A percentile compares a stretch with the other conserved stretches of the same genome.
Evolutionary conservation across 306 rosid genomes (phyloP).

Genomic region (Rubus parviflorus): DNA sequence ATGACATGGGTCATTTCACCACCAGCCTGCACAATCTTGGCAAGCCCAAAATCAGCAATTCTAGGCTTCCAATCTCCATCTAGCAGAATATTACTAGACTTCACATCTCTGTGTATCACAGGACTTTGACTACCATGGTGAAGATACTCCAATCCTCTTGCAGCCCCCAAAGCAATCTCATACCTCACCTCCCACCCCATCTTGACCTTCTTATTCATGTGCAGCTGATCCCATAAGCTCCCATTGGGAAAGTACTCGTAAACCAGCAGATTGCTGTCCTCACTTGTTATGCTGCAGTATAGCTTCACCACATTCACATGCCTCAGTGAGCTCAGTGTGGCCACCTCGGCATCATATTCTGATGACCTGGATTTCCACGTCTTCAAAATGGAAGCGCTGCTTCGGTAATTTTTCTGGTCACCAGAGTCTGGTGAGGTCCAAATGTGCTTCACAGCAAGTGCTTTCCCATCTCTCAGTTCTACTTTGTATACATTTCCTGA

Average conservation of each 20-base stretch:
- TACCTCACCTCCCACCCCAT: conserved; percentile 83
- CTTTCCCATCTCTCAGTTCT: conserved; percentile 49
- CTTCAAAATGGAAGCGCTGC: conserved; percentile 60
- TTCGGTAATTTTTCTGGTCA: conserved; percentile 36
- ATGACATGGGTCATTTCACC: conserved; percentile 67
- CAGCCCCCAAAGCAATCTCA: conserved; percentile 82
- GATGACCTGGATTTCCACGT: conserved; percentile 36
- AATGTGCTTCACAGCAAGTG: conserved; percentile 79
- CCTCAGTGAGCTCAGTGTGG: conserved; percentile 76
- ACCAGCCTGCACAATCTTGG: conserved; percentile 68
- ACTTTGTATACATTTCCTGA: conserved; percentile 85
- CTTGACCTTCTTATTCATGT: conserved; percentile 45
- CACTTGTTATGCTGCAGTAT: conserved; percentile 84
- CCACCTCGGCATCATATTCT: conserved; percentile 82
- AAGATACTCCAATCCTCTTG: conserved; percentile 82
- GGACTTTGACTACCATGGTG: conserved; percentile 78
- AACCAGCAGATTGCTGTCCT: conserved; percentile 77
- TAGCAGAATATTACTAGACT: conserved; percentile 80
- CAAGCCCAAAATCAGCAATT: conserved; percentile 92
- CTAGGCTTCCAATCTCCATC: conserved; percentile 80
- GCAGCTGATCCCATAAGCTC: conserved; percentile 85
- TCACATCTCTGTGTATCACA: conserved; percentile 85
- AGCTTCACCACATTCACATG: conserved; percentile 93
- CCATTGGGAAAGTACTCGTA: conserved; percentile 90
- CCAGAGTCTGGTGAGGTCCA: conserved; percentile 50